Percentiles rank a stretch among this genome's conserved stretches.
These are phyloP conservation scores for Elongisporangium prolatum DNA, from an alignment of 352 stramenopile genomes.

Conservation along the genomic window DNA sequence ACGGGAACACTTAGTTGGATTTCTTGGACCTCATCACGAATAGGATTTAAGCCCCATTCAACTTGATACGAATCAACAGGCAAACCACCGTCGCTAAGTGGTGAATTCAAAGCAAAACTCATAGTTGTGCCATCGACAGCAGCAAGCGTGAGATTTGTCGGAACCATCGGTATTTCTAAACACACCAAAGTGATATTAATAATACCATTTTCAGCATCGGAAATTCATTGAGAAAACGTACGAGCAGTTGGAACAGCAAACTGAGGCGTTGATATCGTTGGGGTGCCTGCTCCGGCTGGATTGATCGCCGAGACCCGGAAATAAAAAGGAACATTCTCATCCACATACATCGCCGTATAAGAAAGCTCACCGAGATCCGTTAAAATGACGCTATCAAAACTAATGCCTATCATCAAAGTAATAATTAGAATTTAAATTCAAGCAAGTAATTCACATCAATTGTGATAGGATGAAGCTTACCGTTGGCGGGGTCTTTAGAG, in stretches of 20 bases:
- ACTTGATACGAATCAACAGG: constrained; percentile 88
- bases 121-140: constrained; percentile 88
- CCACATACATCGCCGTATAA: constrained; percentile 77
- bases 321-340: constrained; percentile 94
- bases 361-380: constrained; percentile 87
- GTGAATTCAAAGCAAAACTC: constrained; percentile 65
- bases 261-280: constrained; percentile 72
- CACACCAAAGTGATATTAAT: constrained; percentile 2
- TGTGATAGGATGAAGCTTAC: constrained; percentile 12
- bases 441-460: constrained; percentile 2
- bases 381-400: constrained; percentile 83
- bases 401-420: constrained; percentile 35
- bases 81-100: constrained; percentile 82
- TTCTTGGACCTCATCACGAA: constrained; percentile 81
- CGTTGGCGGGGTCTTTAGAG: constrained; percentile 76
- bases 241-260: constrained; percentile 83
- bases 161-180: constrained; percentile 50
- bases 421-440: not conserved
- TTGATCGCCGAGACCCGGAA: constrained; percentile 93
- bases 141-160: constrained; percentile 69
- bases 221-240: constrained; percentile 14
- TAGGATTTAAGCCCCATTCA: constrained; percentile 81
- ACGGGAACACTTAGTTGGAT: constrained; percentile 56
- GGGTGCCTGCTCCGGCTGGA: constrained; percentile 60
- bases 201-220: not conserved